A percentile compares a stretch with the other conserved stretches of the same genome.
Conservation (phyloP, 495 filamentous ascomycete species). For the Thermochaetoides thermophila region DNA sequence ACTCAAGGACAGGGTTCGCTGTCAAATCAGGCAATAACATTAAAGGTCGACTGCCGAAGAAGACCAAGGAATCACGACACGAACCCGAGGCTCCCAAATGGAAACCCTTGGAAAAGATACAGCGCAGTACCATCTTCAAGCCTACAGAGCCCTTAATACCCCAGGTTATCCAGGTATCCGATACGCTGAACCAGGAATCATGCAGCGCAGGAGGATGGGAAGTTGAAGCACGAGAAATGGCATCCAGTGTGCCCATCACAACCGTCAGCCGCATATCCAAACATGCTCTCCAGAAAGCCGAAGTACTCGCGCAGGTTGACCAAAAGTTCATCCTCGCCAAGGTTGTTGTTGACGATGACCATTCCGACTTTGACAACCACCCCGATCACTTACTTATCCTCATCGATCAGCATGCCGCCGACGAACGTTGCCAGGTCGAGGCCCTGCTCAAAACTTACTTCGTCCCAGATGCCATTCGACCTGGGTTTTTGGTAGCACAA, state of each 20-base stretch:
- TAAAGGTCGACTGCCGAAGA: neutral
- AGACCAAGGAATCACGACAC: neutral
- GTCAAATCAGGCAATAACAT: conserved; percentile 1
- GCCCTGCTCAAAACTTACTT: conserved; percentile 36
- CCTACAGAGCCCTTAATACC: conserved; percentile 24
- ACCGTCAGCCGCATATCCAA: conserved; percentile 61
- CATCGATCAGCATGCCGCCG: conserved; percentile 90
- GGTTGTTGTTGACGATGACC: conserved; percentile 16
- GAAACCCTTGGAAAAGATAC: conserved; percentile 18
- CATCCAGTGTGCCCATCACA: no score
- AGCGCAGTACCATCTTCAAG: conserved; percentile 18
- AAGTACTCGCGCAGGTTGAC: conserved; percentile 72
- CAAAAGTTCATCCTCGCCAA: conserved; percentile 74
- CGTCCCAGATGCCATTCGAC: neutral
- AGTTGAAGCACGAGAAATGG: no score
- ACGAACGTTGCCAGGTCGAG: conserved; percentile 78
- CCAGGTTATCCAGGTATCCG: conserved; percentile 15
- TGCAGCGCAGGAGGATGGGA: no score
- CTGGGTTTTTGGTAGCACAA: conserved; percentile 3
- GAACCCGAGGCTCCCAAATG: conserved; percentile 1
- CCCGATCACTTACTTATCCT: conserved; percentile 39
- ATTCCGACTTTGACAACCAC: no score
- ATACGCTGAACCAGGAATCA: neutral
- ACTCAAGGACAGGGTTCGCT: conserved; percentile 18
- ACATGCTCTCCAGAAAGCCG: conserved; percentile 41